Conservation (phyloP, 768 basidiomycete genomes). For the Podaxis mareebaensis region DNA sequence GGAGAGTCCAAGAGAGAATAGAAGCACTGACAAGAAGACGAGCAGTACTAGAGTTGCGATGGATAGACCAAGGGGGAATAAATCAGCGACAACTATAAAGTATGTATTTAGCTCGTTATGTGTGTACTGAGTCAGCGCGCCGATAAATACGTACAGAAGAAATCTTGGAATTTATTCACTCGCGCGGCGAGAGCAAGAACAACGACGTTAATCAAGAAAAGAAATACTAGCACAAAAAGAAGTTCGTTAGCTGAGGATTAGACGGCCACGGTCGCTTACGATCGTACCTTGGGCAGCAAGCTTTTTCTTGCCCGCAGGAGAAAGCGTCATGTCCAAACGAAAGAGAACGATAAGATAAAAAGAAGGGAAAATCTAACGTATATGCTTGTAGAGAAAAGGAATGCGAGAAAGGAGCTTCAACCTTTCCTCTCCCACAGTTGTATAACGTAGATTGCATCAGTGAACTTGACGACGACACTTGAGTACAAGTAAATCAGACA, state of each 20-base stretch:
- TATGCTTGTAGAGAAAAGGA: background rate
- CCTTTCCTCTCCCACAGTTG: background rate
- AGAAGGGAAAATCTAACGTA: constrained; percentile 1
- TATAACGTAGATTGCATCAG: no score
- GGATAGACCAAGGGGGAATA: constrained; percentile 62
- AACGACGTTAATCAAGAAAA: constrained; percentile 48
- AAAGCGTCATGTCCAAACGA: constrained; percentile 19
- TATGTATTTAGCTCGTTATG: background rate
- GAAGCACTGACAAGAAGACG: constrained; percentile 37
- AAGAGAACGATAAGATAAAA: constrained; percentile 8
- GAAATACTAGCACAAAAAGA: constrained; percentile 30
- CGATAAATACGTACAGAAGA: constrained; percentile 47
- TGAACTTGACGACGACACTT: no score
- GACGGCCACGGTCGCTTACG: background rate
- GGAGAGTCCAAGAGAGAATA: background rate
- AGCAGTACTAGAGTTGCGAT: constrained; percentile 49
- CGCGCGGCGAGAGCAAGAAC: constrained; percentile 53
- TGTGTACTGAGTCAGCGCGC: background rate
- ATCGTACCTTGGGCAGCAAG: constrained; percentile 28
- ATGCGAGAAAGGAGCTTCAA: background rate
- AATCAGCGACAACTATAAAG: constrained; percentile 52
- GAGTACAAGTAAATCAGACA: no score
- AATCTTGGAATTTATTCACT: constrained; percentile 60
- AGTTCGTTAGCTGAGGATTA: background rate
- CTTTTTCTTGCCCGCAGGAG: constrained; percentile 30